Evolutionary conservation across 2,329 filamentous ascomycete species (phyloP).

Genomic region (Fusarium sp.): DNA sequence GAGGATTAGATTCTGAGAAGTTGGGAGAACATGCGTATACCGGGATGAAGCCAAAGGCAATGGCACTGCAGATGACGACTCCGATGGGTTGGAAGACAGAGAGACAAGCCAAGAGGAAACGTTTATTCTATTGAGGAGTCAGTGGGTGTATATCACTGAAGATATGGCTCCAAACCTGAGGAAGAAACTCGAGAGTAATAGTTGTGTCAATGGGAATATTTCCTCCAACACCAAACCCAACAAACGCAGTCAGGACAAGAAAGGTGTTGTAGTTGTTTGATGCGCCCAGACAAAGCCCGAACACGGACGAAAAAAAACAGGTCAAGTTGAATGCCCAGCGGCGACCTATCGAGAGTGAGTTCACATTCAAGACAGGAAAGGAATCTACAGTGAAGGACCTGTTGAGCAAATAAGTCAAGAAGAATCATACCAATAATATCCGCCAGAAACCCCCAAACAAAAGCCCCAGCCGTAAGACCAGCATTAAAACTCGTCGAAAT

Average conservation of each 20-base stretch:
- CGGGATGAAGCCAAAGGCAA: conserved; percentile 66
- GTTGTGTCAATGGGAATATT: conserved; percentile 68
- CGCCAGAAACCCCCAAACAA: conserved; percentile 66
- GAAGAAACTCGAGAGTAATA: conserved; percentile 66
- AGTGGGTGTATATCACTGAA: fast-evolving
- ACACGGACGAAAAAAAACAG: conserved; percentile 64
- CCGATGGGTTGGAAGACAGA: conserved; percentile 67
- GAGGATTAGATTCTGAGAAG: conserved; percentile 55
- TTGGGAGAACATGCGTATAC: conserved; percentile 62
- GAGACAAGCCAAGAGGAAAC: conserved; percentile 63
- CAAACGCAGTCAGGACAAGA: conserved; percentile 63
- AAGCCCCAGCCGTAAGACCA: conserved; percentile 65
- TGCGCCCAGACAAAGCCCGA: conserved; percentile 63
- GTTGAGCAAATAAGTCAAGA: neutral
- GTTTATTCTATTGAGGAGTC: conserved; percentile 48
- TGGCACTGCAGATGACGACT: conserved; percentile 61
- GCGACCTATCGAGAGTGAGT: conserved; percentile 48
- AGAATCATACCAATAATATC: conserved; percentile 56
- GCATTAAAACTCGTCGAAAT: conserved; percentile 66
- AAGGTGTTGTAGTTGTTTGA: conserved; percentile 62
- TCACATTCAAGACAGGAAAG: fast-evolving
- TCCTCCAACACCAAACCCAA: conserved; percentile 63
- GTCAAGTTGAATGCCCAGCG: conserved; percentile 69
- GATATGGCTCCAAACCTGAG: conserved; percentile 46
- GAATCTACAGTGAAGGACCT: conserved; percentile 6